phyloP scores from a whole-genome alignment of 805 yeast genomes.

The Zygoascus biomembranicola region DNA sequence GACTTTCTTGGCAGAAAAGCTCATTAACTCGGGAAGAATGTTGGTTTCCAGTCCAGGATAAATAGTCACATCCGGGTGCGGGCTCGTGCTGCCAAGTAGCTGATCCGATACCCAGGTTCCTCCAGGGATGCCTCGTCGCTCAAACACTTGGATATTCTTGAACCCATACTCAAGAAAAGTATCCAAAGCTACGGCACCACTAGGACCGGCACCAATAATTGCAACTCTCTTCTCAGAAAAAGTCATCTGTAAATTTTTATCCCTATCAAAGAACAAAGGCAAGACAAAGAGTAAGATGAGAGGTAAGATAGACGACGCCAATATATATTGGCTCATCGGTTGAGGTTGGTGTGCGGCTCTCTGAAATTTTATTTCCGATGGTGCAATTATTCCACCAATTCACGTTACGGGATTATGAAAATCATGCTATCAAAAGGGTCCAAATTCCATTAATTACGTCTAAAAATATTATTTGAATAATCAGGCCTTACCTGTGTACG shows the following conservation, averaged over 20 bases:
- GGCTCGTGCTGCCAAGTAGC: not conserved
- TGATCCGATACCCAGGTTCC: slow-evolving; percentile 11
- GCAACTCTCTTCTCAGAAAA: slow-evolving; percentile 8
- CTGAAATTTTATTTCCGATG: not conserved
- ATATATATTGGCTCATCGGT: no score
- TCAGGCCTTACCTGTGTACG: not conserved
- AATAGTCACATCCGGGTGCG: slow-evolving; percentile 2
- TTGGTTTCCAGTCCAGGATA: slow-evolving; percentile 13
- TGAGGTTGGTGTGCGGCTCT: not conserved
- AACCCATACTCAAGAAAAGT: slow-evolving; percentile 11
- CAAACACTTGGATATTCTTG: slow-evolving; percentile 10
- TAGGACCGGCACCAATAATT: slow-evolving; percentile 13
- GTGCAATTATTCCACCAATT: not conserved
- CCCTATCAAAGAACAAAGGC: no score
- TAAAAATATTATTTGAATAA: not conserved
- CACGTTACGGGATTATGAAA: not conserved
- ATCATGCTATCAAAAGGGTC: not conserved
- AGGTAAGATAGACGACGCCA: no score
- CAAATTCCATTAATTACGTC: not conserved
- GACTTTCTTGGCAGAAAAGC: slow-evolving; percentile 4
- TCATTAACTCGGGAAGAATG: slow-evolving; percentile 10
- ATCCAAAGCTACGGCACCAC: slow-evolving; percentile 11
- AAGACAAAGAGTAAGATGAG: no score
- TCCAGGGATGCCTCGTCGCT: slow-evolving; percentile 7
- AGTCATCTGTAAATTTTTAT: not conserved